Evolutionary conservation across 352 stramenopile species (phyloP).

Genomic region (Pythium apleroticum): DNA sequence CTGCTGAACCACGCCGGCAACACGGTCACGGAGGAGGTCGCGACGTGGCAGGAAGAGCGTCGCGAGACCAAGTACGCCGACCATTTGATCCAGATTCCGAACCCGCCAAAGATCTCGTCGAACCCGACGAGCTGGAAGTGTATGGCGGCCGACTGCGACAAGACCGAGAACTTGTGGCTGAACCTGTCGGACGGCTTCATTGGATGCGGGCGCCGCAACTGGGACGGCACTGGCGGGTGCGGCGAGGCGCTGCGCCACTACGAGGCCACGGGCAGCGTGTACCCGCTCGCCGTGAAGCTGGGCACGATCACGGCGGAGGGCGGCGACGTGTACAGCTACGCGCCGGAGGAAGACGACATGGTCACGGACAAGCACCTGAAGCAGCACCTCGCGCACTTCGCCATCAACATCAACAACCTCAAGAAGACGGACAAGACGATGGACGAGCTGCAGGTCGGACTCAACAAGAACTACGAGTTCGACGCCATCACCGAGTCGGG

Average conservation of each 20-base stretch:
- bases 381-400: conserved; percentile 94
- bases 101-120: conserved; percentile 62
- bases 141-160: conserved; percentile 92
- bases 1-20: conserved; percentile 78
- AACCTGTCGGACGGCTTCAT: conserved; percentile 95
- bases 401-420: conserved; percentile 93
- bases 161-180: conserved; percentile 98
- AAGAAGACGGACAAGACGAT: conserved; percentile 99
- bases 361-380: conserved; percentile 95
- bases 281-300: conserved; percentile 97
- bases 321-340: conserved; percentile 99
- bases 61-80: conserved; percentile 78
- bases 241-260: conserved; percentile 97
- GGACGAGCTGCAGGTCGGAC: conserved; percentile 95
- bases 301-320: conserved; percentile 95
- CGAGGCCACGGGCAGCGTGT: conserved; percentile 90
- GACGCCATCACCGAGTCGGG: conserved; percentile 97
- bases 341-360: conserved; percentile 96
- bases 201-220: conserved; percentile 91
- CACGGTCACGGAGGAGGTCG: conserved; percentile 74
- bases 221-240: conserved; percentile 95
- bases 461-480: conserved; percentile 99
- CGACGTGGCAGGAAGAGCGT: conserved; percentile 82
- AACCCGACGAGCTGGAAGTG: conserved; percentile 81
- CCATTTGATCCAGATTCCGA: conserved; percentile 61